A percentile compares a stretch with the other conserved stretches of the same genome.
Conservation (phyloP, 2,329 filamentous ascomycete genomes). For the Arthrobotrys megalospora region DNA sequence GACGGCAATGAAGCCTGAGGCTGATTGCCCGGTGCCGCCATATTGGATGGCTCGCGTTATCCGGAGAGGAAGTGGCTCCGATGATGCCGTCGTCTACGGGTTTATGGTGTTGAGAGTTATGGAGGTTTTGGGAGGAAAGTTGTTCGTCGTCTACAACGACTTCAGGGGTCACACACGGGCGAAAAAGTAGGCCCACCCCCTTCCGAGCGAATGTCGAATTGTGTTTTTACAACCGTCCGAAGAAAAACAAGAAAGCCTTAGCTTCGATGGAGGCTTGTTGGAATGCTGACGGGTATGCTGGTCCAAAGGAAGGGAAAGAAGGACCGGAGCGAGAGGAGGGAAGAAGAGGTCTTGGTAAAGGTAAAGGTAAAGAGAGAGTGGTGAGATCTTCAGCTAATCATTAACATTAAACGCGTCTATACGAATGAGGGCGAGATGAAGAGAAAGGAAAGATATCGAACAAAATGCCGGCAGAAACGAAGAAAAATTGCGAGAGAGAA, state of each 20-base stretch:
- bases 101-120: slow-evolving; percentile 17
- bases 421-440: neutral
- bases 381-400: slow-evolving; percentile 56
- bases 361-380: slow-evolving; percentile 7
- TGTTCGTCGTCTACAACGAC: slow-evolving; percentile 41
- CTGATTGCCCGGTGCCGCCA: slow-evolving; percentile 72
- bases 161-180: slow-evolving; percentile 38
- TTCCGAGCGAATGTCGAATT: slow-evolving; percentile 43
- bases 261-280: slow-evolving; percentile 16
- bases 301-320: neutral
- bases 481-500: slow-evolving; percentile 9
- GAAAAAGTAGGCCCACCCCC: slow-evolving; percentile 16
- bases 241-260: neutral
- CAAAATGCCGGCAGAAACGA: slow-evolving; percentile 16
- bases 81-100: neutral
- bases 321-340: slow-evolving; percentile 12
- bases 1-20: slow-evolving; percentile 89
- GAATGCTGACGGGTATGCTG: slow-evolving; percentile 30
- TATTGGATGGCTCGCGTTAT: slow-evolving; percentile 62
- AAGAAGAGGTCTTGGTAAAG: neutral
- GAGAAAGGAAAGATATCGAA: slow-evolving; percentile 5
- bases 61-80: slow-evolving; percentile 14
- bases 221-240: slow-evolving; percentile 12
- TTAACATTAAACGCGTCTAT: slow-evolving; percentile 58
- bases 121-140: slow-evolving; percentile 5